A percentile compares a stretch with the other conserved stretches of the same genome.
phyloP scores from a whole-genome alignment of 2,329 filamentous ascomycete species.

The Epichloe bromicola region DNA sequence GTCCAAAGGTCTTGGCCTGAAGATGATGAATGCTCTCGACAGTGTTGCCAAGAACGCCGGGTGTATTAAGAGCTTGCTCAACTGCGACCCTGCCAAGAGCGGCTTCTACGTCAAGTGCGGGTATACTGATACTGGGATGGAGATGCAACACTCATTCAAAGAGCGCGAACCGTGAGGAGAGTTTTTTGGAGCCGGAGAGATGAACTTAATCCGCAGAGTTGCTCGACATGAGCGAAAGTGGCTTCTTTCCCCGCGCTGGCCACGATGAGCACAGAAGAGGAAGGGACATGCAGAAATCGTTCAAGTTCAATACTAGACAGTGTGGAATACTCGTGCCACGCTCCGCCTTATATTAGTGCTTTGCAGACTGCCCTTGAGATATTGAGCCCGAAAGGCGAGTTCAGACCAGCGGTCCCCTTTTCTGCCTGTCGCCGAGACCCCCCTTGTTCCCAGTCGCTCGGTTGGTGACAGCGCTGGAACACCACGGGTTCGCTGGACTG shows the following conservation, averaged over 20 bases:
- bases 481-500: too few species aligned
- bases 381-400: constrained; percentile 47
- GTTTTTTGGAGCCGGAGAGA: too few species aligned
- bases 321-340: too few species aligned
- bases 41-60: constrained; percentile 58
- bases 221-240: too few species aligned
- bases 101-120: constrained; percentile 50
- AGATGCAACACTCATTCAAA: constrained; percentile 10
- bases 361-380: constrained; percentile 38
- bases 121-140: constrained; percentile 9
- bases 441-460: constrained; percentile 7
- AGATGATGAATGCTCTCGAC: constrained; percentile 67
- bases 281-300: too few species aligned
- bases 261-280: too few species aligned
- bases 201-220: too few species aligned
- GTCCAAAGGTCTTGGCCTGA: constrained; percentile 64
- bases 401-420: constrained; percentile 52
- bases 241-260: too few species aligned
- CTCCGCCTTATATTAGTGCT: constrained; percentile 30
- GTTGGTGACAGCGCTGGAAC: too few species aligned
- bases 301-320: too few species aligned
- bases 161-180: background rate
- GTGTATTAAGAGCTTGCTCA: constrained; percentile 71
- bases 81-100: constrained; percentile 67
- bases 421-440: constrained; percentile 25